These are phyloP conservation scores for Coprinopsis cinerea DNA, from an alignment of 768 basidiomycete genomes.

Conservation along the genomic window DNA sequence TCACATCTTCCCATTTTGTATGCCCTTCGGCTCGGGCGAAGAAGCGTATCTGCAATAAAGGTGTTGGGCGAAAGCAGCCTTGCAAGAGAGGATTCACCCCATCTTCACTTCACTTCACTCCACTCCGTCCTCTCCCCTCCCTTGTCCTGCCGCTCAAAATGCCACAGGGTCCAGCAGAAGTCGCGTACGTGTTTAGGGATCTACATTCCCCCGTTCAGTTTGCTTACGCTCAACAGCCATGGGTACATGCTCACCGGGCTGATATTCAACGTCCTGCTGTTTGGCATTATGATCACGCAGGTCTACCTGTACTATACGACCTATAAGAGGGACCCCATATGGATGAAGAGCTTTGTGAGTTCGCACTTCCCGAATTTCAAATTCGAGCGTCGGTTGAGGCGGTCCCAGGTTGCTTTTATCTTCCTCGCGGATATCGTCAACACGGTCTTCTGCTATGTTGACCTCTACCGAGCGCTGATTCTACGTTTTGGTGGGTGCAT, in stretches of 20 bases:
- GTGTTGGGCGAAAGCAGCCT: no score
- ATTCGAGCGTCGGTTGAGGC: background rate
- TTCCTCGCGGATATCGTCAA: constrained; percentile 10
- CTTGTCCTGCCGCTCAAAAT: background rate
- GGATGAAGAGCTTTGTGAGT: background rate
- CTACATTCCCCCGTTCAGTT: background rate
- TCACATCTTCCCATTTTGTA: no score
- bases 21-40: no score
- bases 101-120: no score
- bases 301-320: constrained; percentile 13
- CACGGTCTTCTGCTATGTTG: constrained; percentile 4
- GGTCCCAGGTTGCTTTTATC: constrained; percentile 8
- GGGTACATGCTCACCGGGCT: constrained; percentile 15
- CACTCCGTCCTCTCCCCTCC: background rate
- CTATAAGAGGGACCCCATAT: constrained; percentile 7
- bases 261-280: constrained; percentile 13
- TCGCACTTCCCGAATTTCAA: background rate
- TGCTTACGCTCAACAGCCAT: constrained; percentile 7
- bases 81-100: no score
- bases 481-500: constrained; percentile 4
- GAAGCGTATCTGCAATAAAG: no score
- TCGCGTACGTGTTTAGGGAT: constrained; percentile 6
- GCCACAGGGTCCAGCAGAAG: constrained; percentile 9
- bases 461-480: constrained; percentile 7
- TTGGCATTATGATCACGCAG: constrained; percentile 16